Evolutionary conservation across 2,329 filamentous ascomycete species (phyloP).

Genomic region (Colletotrichum eleusines): DNA sequence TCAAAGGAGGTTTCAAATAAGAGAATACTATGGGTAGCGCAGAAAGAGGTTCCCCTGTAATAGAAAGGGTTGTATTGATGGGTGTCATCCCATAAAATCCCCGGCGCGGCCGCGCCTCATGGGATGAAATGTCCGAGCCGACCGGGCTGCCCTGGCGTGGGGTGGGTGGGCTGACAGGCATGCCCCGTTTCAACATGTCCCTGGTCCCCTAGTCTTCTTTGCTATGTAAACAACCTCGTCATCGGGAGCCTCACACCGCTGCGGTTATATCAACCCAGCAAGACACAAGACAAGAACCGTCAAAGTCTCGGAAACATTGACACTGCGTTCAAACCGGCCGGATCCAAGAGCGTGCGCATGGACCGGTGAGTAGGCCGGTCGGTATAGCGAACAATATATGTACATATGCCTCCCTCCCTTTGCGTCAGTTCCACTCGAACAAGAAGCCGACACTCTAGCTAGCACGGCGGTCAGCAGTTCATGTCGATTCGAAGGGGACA

Average conservation of each 20-base stretch:
- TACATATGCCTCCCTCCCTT: no score
- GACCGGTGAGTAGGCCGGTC: not conserved
- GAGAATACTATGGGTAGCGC: not conserved
- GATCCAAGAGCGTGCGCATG: not conserved
- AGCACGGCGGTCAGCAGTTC: not conserved
- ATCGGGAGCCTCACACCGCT: not conserved
- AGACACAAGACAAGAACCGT: not conserved
- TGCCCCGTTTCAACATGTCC: not conserved
- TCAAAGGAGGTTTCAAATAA: not conserved
- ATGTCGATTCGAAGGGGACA: not conserved
- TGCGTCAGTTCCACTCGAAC: not conserved
- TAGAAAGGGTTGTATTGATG: not conserved
- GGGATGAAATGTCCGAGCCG: conserved; percentile 16
- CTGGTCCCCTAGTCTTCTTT: not conserved
- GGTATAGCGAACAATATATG: not conserved
- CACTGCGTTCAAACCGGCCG: not conserved
- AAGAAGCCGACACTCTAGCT: no score
- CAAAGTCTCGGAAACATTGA: not conserved
- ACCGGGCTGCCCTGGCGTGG: conserved; percentile 7
- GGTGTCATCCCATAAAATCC: conserved; percentile 19
- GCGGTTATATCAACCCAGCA: not conserved
- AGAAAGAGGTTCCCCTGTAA: not conserved
- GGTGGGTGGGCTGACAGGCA: not conserved
- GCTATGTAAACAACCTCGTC: not conserved
- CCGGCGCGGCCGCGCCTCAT: conserved; percentile 6